Percentiles rank a stretch among this genome's conserved stretches.
These are phyloP conservation scores for Clonostachys rhizophaga DNA, from an alignment of 2,329 filamentous ascomycete genomes.

Conservation along the genomic window DNA sequence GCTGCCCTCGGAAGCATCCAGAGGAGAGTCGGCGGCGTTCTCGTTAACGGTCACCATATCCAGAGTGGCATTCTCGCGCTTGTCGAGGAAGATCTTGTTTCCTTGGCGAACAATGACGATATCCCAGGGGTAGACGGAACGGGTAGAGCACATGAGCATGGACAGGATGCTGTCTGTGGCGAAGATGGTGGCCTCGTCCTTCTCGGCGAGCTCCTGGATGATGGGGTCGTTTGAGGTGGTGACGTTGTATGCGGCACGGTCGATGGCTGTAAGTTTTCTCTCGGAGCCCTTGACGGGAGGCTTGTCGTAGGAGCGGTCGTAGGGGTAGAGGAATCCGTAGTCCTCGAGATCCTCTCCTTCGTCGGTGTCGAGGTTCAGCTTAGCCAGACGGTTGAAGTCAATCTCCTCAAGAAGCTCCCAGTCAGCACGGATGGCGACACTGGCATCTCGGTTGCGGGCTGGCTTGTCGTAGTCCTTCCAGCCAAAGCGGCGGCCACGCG, in stretches of 20 bases:
- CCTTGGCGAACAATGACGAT: slow-evolving; percentile 89
- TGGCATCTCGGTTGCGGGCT: slow-evolving; percentile 90
- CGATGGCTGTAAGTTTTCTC: slow-evolving; percentile 81
- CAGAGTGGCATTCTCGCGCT: slow-evolving; percentile 89
- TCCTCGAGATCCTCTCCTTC: slow-evolving; percentile 92
- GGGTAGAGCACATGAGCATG: slow-evolving; percentile 98
- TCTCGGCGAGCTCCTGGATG: slow-evolving; percentile 94
- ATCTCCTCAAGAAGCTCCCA: slow-evolving; percentile 98
- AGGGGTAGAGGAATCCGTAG: slow-evolving; percentile 98
- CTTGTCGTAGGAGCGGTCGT: slow-evolving; percentile 95
- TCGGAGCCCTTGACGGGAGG: slow-evolving; percentile 83
- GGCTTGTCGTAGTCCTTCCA: slow-evolving; percentile 99
- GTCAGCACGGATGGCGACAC: slow-evolving; percentile 92
- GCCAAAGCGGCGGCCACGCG: slow-evolving; percentile 83
- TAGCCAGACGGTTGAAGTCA: slow-evolving; percentile 90
- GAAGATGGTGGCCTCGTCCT: slow-evolving; percentile 94
- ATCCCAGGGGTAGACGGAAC: slow-evolving; percentile 98
- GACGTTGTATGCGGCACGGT: slow-evolving; percentile 96
- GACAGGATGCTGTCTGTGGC: slow-evolving; percentile 96
- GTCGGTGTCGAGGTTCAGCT: slow-evolving; percentile 92
- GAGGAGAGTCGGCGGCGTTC: slow-evolving; percentile 90
- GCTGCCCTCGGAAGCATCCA: slow-evolving; percentile 86
- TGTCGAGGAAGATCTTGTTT: slow-evolving; percentile 98
- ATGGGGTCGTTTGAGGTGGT: slow-evolving; percentile 94
- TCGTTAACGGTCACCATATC: slow-evolving; percentile 99